Base-by-base conservation (phyloP, 495 filamentous ascomycete genomes). In the Penicillium verhagenii region DNA sequence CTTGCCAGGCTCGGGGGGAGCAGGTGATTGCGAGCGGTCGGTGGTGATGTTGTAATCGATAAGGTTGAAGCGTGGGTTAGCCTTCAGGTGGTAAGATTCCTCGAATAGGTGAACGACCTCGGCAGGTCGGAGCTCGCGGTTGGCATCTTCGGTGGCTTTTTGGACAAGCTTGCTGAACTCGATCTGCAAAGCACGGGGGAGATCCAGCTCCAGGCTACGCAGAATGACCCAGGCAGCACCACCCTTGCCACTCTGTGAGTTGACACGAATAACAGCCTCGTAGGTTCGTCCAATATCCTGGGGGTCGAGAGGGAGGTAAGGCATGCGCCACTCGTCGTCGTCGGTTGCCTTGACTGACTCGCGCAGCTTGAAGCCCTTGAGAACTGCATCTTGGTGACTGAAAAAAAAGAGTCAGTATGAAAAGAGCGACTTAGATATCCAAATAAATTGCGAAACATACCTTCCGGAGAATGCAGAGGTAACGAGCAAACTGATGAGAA, bases 211-310 rank as follows among this genome's bases (percentile, higher is more conserved):
- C 54, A 97, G 82, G 43, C 85, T 83, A 43, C 88, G 88, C 65
- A 90, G 85, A 68, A 98, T 92, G 59, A 97, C 86, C 91, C 90
- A 97, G 37, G 94, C 93, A 53, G 91, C 87, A 59, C 94, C 94
- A 50, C 92, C 94, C 75, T 98, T 98, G 50, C 94, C 94, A 56
- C 85, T 90, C 67, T 98, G 94, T 20, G 89, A 93, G 73, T 97
- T 98, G 79, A 97, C 94, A 26, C 93, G 89, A 69, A 98, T 98
- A 68, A 97, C 88, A 37, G 93, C 93, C 73, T 97, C 92, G 79
- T 97, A 97, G 25, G 88, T 97, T 10, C 93, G 85, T 21, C 94
- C 94, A 50, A 97, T 96, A 73, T 97, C 92, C 60, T 88, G 80
- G 2, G 92, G 93, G 64, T 97, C 93, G 43, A 97, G 81, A 16